Conservation (phyloP, 1,284 basidiomycete genomes). For the Cryptococcus sp. region DNA sequence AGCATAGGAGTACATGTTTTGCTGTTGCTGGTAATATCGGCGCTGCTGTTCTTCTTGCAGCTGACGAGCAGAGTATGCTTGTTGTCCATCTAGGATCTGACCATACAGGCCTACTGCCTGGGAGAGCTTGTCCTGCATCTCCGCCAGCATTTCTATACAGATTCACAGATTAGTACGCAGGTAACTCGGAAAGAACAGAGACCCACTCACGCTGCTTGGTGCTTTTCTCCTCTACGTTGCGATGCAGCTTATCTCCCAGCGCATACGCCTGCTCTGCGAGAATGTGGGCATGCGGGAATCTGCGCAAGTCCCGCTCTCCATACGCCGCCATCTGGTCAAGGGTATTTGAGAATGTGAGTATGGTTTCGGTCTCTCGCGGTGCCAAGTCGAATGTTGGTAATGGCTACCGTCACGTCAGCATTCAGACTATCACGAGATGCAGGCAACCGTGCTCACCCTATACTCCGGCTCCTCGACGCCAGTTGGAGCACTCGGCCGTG, state of each 20-base stretch:
- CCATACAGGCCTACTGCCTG: slow-evolving; percentile 90
- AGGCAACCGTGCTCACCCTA: slow-evolving; percentile 22
- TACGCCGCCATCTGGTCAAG: slow-evolving; percentile 79
- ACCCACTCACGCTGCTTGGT: slow-evolving; percentile 77
- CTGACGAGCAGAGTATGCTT: slow-evolving; percentile 48
- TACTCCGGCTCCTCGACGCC: slow-evolving; percentile 59
- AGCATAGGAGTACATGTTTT: slow-evolving; percentile 19
- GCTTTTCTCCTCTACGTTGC: slow-evolving; percentile 81
- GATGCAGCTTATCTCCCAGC: slow-evolving; percentile 76
- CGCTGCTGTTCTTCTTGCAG: slow-evolving; percentile 45
- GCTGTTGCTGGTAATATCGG: slow-evolving; percentile 37
- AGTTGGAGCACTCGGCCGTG: slow-evolving; percentile 73
- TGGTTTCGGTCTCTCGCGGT: slow-evolving; percentile 75
- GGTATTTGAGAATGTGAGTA: slow-evolving; percentile 84
- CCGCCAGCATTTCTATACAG: slow-evolving; percentile 70
- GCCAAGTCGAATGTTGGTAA: slow-evolving; percentile 75
- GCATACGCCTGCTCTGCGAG: slow-evolving; percentile 81
- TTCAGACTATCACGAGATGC: background rate
- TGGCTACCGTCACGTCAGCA: slow-evolving; percentile 28
- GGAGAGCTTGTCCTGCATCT: slow-evolving; percentile 92
- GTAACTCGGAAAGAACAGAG: background rate
- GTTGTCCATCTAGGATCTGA: slow-evolving; percentile 77
- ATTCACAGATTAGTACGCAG: background rate
- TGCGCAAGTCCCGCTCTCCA: slow-evolving; percentile 72
- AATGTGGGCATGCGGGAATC: slow-evolving; percentile 78